phyloP scores from a whole-genome alignment of 257 asterid species.

The Scutellaria galericulata region DNA sequence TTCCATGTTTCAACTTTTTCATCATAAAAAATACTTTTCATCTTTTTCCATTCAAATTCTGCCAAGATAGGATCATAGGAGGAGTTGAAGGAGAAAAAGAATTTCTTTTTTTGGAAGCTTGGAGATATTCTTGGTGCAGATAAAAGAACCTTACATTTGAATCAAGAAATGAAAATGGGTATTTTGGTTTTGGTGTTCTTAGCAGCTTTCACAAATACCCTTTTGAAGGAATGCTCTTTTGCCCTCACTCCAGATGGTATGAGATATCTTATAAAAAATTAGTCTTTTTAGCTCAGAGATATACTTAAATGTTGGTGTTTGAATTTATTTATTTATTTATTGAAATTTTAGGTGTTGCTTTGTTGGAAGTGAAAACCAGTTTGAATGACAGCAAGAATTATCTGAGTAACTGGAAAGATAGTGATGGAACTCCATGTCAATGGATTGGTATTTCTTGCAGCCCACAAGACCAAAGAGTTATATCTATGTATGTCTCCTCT shows the following conservation, averaged over 20 bases:
- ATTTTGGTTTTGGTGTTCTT: slow-evolving; percentile 48
- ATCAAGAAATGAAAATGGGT: slow-evolving; percentile 58
- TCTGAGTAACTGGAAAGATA: slow-evolving; percentile 75
- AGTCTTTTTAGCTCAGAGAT: slow-evolving; percentile 17
- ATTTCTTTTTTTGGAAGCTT: slow-evolving; percentile 20
- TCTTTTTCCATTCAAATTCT: slow-evolving; percentile 40
- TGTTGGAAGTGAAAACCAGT: slow-evolving; percentile 83
- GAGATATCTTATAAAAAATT: slow-evolving; percentile 6
- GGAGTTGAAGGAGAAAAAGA: background rate
- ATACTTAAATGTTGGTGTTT: slow-evolving; percentile 9
- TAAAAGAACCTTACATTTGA: slow-evolving; percentile 24
- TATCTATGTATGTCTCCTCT: slow-evolving; percentile 68
- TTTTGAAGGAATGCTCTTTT: slow-evolving; percentile 52
- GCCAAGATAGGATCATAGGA: slow-evolving; percentile 1
- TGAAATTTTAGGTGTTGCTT: slow-evolving; percentile 52
- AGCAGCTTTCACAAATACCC: slow-evolving; percentile 51
- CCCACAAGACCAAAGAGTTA: slow-evolving; percentile 74
- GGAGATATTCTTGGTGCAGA: background rate
- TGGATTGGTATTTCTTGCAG: slow-evolving; percentile 94
- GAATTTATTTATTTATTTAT: background rate
- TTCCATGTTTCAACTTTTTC: slow-evolving; percentile 43
- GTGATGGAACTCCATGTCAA: slow-evolving; percentile 76
- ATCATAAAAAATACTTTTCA: slow-evolving; percentile 35
- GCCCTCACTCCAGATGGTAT: slow-evolving; percentile 91
- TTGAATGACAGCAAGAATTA: slow-evolving; percentile 77